Evolutionary conservation across 805 yeast genomes (phyloP).

Genomic region (Saccharomycopsis fibuligera): DNA sequence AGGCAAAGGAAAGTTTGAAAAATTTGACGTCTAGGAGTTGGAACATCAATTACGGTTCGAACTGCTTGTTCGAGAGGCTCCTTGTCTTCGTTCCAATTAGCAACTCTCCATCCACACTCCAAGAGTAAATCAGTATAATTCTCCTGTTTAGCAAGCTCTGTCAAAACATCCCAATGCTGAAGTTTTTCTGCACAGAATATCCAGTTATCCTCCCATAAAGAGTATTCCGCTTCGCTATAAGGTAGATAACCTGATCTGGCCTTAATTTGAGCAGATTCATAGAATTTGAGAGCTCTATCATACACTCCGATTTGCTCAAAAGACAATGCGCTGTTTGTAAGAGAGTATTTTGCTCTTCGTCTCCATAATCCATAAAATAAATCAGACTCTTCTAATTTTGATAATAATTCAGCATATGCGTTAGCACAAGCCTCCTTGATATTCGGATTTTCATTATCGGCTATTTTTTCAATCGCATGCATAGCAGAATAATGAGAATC

Average conservation of each 20-base stretch:
- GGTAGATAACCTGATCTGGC: conserved; percentile 95
- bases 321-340: conserved; percentile 86
- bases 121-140: conserved; percentile 88
- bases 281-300: conserved; percentile 88
- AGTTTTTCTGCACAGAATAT: conserved; percentile 91
- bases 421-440: conserved; percentile 75
- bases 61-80: conserved; percentile 92
- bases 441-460: conserved; percentile 25
- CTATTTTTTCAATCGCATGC: conserved; percentile 68
- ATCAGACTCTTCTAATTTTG: conserved; percentile 86
- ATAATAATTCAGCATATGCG: conserved; percentile 83
- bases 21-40: conserved; percentile 93
- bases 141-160: conserved; percentile 95
- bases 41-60: conserved; percentile 94
- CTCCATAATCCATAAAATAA: conserved; percentile 98
- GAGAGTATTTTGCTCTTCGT: conserved; percentile 86
- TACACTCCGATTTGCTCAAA: conserved; percentile 93
- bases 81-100: conserved; percentile 94
- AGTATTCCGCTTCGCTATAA: conserved; percentile 89
- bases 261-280: conserved; percentile 94
- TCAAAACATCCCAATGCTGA: conserved; percentile 96
- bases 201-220: conserved; percentile 99
- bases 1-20: conserved; percentile 89
- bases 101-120: conserved; percentile 99
- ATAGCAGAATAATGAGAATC: conserved; percentile 90